These are phyloP conservation scores for Leishmania martiniquensis DNA, from an alignment of 208 protist species.

Conservation along the genomic window DNA sequence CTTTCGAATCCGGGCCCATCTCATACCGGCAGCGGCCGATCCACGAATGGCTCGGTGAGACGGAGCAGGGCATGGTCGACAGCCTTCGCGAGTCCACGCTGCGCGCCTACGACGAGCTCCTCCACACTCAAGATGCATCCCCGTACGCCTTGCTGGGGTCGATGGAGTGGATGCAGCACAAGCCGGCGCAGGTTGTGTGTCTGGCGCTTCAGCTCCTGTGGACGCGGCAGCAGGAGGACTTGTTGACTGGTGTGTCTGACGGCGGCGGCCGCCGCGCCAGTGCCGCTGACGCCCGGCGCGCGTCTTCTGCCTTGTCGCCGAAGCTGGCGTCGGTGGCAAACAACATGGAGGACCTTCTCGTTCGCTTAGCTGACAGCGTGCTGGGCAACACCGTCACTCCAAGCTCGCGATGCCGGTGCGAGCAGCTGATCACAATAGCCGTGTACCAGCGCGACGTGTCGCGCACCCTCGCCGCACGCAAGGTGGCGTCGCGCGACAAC, in stretches of 20 bases:
- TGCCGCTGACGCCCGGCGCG: neutral
- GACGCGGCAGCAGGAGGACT: slow-evolving; percentile 87
- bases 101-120: slow-evolving; percentile 32
- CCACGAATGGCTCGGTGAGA: slow-evolving; percentile 94
- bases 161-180: slow-evolving; percentile 87
- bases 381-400: slow-evolving; percentile 32
- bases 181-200: slow-evolving; percentile 93
- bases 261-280: neutral
- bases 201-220: slow-evolving; percentile 94
- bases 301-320: slow-evolving; percentile 3
- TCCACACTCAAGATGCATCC: slow-evolving; percentile 8
- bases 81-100: slow-evolving; percentile 85
- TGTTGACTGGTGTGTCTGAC: slow-evolving; percentile 29
- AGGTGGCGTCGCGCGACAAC: slow-evolving; percentile 61
- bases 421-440: slow-evolving; percentile 98
- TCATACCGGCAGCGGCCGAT: slow-evolving; percentile 72
- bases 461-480: slow-evolving; percentile 57
- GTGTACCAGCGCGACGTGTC: slow-evolving; percentile 98
- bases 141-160: slow-evolving; percentile 43
- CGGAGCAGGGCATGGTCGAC: slow-evolving; percentile 91
- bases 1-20: slow-evolving; percentile 58
- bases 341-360: slow-evolving; percentile 86
- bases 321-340: slow-evolving; percentile 30
- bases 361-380: slow-evolving; percentile 76
- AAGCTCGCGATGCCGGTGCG: slow-evolving; percentile 88